Evolutionary conservation across 495 filamentous ascomycete species (phyloP).

Genomic region (Xylaria scruposa): DNA sequence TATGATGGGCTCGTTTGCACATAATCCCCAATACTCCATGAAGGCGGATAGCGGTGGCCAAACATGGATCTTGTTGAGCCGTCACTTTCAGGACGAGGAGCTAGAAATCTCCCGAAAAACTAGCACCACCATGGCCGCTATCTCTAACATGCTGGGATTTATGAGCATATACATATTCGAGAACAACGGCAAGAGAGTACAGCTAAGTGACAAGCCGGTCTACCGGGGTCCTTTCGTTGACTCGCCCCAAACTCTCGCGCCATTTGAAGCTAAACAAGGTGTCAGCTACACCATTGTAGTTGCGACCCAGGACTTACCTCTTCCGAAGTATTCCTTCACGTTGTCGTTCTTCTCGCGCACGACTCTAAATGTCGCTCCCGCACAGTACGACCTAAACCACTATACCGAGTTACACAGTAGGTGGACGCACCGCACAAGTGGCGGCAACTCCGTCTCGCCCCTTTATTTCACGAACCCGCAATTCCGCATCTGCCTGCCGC

Average conservation of each 20-base stretch:
- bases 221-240: conserved; percentile 85
- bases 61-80: conserved; percentile 84
- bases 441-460: conserved; percentile 78
- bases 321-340: conserved; percentile 77
- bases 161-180: conserved; percentile 86
- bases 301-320: conserved; percentile 76
- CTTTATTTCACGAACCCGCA: conserved; percentile 86
- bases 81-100: conserved; percentile 72
- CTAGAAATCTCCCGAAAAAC: conserved; percentile 47
- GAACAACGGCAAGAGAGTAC: conserved; percentile 73
- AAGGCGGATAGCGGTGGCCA: conserved; percentile 60
- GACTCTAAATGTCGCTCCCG: conserved; percentile 64
- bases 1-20: conserved; percentile 68
- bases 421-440: conserved; percentile 82
- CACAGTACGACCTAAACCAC: conserved; percentile 64
- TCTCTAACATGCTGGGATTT: conserved; percentile 68
- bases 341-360: conserved; percentile 76
- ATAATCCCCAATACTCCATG: conserved; percentile 85
- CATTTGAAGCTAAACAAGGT: conserved; percentile 66
- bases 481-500: conserved; percentile 68
- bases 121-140: conserved; percentile 43
- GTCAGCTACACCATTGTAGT: conserved; percentile 78
- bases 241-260: conserved; percentile 87
- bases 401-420: conserved; percentile 59
- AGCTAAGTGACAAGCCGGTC: conserved; percentile 69